Base-by-base conservation (phyloP, 306 rosid genomes). In the Castanopsis chinensis region DNA sequence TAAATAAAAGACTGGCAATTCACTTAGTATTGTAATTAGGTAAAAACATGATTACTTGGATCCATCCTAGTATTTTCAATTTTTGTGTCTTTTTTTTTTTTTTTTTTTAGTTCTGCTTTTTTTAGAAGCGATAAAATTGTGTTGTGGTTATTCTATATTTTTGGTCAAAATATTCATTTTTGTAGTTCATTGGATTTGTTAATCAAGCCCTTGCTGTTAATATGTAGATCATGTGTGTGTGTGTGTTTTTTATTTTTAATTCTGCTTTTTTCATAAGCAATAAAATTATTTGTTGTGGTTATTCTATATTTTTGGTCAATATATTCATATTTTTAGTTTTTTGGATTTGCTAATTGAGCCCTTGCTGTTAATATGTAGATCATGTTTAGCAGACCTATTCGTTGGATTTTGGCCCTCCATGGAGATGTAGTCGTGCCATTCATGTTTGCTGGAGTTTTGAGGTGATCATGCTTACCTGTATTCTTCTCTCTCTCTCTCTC, bases 331-430 rank as follows among this genome's bases (percentile, higher is more conserved):
- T 67, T 32, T 37, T 33, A 9, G 10, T 67, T 67, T 5, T 5
- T 5, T n/a, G 27, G 68, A 56, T 35, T 23, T 63, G 51, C 51
- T 74, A 76, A 73, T 60, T 75, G 32, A 77, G 75, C 69, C 33
- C 41, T 73, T 79, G 28, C 81, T 71, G 82, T 79, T 75, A 55
- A 49, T 64, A 20, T 86, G 72, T 77, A 95, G 99, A 91, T 95
- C 78, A 76, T 95, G 85, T 95, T 95, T 84, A 92, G 96, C 86
- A 89, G 99, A 84, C 99, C 98, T 67, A 85, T 95, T 81, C 97
- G 97, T 25, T 95, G 99, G 99, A 90, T 95, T 86, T 83, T 95
- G 87, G 97, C 99, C 18, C 83, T 95, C 69, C 97, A 92, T 58
- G 99, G 99, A 73, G 92, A 90, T 80, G 83, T 83, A 69, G 89